Base-by-base conservation (phyloP, 2,329 filamentous ascomycete genomes). In the Aspergillus persii region DNA sequence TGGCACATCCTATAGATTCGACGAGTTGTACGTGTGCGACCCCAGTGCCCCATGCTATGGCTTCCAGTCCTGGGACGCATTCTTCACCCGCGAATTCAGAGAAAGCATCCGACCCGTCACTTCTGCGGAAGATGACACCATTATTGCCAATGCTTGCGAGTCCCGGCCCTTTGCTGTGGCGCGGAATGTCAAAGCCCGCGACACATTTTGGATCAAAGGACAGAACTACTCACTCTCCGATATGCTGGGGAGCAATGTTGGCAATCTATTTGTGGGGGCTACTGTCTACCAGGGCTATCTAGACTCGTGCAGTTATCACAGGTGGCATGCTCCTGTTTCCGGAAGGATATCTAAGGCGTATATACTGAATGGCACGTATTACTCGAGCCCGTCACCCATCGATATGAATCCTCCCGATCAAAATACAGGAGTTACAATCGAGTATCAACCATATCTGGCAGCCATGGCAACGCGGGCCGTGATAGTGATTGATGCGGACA, bases 251-350 rank as follows among this genome's bases (percentile, higher is more conserved):
- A 75, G 84, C 65, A 84, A 89, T 64, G 71, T 85, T 1, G 65
- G 76, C 0, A n/a, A 56, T 7, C 67, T 83, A 1, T 91, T 90
- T 63, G 81, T 78, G 0, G 84, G 84, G 5, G 88, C 85, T 1
- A 89, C 86, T 0, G 77, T 91, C 30, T 91, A 90, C 71, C 88
- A 91, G 68, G 88, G 87, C 0, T 91, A 89, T 68, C 76, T 91
- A 3, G 86, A 82, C 7, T 84, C 86, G 0, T 74, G 89, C 54
- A 87, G 83, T 48, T 91, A 91, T 71, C 89, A 91, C 72, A 82
- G 88, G 29, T 91, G 89, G 89, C 87, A 91, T 73, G 72, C 84
- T 0, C 89, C 89, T n/a, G 82, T 91, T 0, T 82, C 78, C 4
- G 89, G 89, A 0, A 86, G 71, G 4, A 75, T 91, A 15, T 77